Evolutionary conservation across 2,329 filamentous ascomycete genomes (phyloP).

Genomic region (Tolypocladium album): DNA sequence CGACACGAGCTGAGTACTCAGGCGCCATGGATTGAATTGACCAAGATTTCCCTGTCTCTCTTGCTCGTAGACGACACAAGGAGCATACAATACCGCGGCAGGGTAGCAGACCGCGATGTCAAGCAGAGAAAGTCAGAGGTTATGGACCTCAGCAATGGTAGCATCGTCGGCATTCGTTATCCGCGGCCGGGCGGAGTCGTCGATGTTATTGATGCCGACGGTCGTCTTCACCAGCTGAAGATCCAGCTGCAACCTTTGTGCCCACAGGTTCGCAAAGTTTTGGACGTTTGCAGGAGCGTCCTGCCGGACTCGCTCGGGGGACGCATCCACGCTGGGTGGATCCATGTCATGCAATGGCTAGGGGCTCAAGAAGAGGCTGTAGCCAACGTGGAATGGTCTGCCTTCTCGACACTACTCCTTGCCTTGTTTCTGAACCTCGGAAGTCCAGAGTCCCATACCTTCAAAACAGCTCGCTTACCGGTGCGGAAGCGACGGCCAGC

Average conservation of each 20-base stretch:
- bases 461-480: slow-evolving; percentile 15
- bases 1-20: slow-evolving; percentile 59
- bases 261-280: slow-evolving; percentile 47
- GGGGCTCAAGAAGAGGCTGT: slow-evolving; percentile 32
- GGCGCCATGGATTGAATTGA: slow-evolving; percentile 62
- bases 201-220: slow-evolving; percentile 54
- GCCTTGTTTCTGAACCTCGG: slow-evolving; percentile 52
- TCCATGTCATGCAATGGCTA: slow-evolving; percentile 64
- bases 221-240: slow-evolving; percentile 52
- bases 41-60: slow-evolving; percentile 53
- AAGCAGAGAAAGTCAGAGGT: slow-evolving; percentile 33
- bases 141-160: slow-evolving; percentile 33
- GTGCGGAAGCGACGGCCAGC: slow-evolving; percentile 18
- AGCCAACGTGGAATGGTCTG: slow-evolving; percentile 57
- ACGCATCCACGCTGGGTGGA: slow-evolving; percentile 59
- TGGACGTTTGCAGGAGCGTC: slow-evolving; percentile 54
- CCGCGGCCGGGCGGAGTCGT: slow-evolving; percentile 49
- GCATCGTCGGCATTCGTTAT: slow-evolving; percentile 45
- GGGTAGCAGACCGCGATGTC: slow-evolving; percentile 41
- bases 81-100: slow-evolving; percentile 45
- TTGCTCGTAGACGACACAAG: slow-evolving; percentile 50
- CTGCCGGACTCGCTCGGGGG: slow-evolving; percentile 47
- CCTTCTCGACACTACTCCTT: slow-evolving; percentile 52
- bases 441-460: slow-evolving; percentile 15
- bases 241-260: slow-evolving; percentile 57